phyloP scores from a whole-genome alignment of 129 eudicot species.

The Ambrosia artemisiifolia region DNA sequence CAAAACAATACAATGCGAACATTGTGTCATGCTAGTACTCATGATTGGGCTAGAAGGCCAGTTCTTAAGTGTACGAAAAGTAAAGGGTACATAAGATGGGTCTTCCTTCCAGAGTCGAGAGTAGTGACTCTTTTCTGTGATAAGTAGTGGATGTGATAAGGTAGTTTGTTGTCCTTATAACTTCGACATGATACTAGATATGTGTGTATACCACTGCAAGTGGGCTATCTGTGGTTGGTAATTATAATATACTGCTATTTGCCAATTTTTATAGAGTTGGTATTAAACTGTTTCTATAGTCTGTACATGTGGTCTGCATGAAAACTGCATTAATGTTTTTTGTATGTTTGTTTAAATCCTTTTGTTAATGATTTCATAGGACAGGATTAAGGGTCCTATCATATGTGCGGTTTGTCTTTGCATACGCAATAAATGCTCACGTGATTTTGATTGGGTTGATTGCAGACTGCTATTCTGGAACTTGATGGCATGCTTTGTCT shows the following conservation, averaged over 20 bases:
- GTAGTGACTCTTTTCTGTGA: neutral
- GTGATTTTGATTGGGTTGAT: conserved; percentile 1
- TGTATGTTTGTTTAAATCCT: neutral
- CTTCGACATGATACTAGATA: neutral
- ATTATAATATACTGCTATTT: neutral
- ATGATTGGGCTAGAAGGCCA: neutral
- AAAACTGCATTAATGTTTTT: neutral
- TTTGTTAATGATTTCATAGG: no score
- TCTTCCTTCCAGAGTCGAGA: neutral
- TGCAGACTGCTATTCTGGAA: conserved; percentile 18
- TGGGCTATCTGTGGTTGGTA: neutral
- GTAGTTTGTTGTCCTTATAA: neutral
- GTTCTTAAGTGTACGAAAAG: neutral
- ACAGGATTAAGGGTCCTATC: neutral
- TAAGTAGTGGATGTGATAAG: neutral
- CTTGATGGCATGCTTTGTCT: neutral
- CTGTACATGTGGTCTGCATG: neutral
- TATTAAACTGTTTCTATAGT: neutral
- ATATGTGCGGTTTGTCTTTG: neutral
- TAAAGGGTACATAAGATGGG: neutral
- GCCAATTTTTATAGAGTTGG: neutral
- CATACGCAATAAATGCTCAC: neutral
- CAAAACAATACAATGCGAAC: neutral
- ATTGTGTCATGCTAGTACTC: neutral
- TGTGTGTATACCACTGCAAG: neutral